Evolutionary conservation across 805 yeast species (phyloP).

Genomic region (Saccharomyces mikatae): DNA sequence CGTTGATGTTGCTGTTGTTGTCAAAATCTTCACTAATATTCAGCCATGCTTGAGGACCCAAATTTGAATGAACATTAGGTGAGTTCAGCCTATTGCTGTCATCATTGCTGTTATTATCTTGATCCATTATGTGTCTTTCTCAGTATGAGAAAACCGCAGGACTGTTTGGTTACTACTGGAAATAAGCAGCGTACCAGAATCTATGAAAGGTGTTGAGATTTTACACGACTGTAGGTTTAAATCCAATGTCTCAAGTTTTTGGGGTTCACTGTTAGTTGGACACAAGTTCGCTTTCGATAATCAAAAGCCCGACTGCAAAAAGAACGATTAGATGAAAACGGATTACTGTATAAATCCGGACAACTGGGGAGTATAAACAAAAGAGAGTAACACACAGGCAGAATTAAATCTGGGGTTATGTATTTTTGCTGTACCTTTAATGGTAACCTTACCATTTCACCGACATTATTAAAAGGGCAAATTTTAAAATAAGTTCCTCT

Average conservation of each 20-base stretch:
- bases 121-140: neutral
- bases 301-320: neutral
- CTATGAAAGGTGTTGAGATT: neutral
- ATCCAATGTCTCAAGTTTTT: neutral
- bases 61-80: constrained; percentile 7
- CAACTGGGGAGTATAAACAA: neutral
- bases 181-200: neutral
- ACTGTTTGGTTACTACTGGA: neutral
- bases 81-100: neutral
- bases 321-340: neutral
- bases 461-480: neutral
- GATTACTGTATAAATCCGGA: neutral
- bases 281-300: neutral
- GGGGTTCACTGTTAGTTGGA: neutral
- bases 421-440: neutral
- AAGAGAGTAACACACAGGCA: neutral
- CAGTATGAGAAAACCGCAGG: neutral
- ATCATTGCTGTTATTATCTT: neutral
- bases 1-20: constrained; percentile 5
- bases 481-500: neutral
- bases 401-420: neutral
- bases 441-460: neutral
- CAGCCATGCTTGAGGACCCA: neutral
- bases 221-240: neutral
- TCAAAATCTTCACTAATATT: neutral